Conservation (phyloP, 768 basidiomycete genomes). For the Hemileccinum rubropunctum region DNA sequence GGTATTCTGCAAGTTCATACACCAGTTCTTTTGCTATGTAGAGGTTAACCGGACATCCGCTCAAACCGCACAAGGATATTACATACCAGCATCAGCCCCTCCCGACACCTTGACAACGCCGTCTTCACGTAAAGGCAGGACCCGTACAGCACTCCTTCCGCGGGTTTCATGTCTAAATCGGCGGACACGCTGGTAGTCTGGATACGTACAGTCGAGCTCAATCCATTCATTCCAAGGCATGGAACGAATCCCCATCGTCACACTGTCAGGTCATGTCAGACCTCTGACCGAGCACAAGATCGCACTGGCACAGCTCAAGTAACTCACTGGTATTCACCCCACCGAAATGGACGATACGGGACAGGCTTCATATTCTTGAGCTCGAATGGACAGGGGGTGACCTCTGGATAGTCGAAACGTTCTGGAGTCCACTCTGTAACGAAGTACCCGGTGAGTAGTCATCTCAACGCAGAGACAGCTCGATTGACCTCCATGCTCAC, state of each 20-base stretch:
- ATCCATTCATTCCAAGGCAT: constrained; percentile 77
- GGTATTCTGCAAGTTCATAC: constrained; percentile 66
- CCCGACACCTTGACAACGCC: constrained; percentile 33
- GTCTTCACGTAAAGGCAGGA: constrained; percentile 43
- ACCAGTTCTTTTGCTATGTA: constrained; percentile 60
- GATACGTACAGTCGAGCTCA: constrained; percentile 61
- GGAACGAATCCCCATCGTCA: constrained; percentile 65
- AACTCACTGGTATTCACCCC: constrained; percentile 62
- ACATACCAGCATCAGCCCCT: constrained; percentile 29
- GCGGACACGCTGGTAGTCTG: constrained; percentile 52
- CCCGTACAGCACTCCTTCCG: constrained; percentile 45
- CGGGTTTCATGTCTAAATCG: constrained; percentile 52
- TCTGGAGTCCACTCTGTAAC: constrained; percentile 52
- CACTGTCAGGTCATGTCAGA: constrained; percentile 34
- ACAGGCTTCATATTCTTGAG: constrained; percentile 50
- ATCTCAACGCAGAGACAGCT: background rate
- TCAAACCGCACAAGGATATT: background rate
- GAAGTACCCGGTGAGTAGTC: background rate
- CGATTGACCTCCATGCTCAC: constrained; percentile 23
- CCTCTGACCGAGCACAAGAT: no score
- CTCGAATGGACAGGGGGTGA: constrained; percentile 39
- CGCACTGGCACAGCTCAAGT: background rate
- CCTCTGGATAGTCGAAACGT: constrained; percentile 48
- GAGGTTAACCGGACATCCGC: background rate
- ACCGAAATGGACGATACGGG: constrained; percentile 62